Conservation (phyloP, 225 moss, liverwort and hornwort genomes). For the Straminergon stramineum region DNA sequence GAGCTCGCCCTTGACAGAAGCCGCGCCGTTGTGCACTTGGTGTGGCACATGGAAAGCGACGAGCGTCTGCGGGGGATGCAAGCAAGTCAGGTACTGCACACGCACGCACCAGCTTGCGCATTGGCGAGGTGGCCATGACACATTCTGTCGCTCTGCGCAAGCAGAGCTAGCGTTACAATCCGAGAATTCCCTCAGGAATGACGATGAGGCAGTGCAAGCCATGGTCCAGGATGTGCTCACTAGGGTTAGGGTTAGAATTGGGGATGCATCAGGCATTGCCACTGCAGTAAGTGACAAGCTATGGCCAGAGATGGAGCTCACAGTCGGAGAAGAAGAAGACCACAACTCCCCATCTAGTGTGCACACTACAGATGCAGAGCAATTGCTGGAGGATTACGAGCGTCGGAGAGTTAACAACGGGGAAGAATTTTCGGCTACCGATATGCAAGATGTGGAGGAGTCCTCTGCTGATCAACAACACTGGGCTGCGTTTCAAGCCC, state of each 20-base stretch:
- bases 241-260: not conserved
- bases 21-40: slow-evolving; percentile 69
- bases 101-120: slow-evolving; percentile 73
- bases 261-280: slow-evolving; percentile 2
- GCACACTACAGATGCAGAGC: slow-evolving; percentile 15
- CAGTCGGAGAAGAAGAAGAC: slow-evolving; percentile 40
- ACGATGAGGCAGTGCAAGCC: slow-evolving; percentile 1
- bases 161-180: slow-evolving; percentile 8
- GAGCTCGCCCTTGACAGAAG: slow-evolving; percentile 23
- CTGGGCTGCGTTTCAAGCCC: slow-evolving; percentile 83
- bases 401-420: slow-evolving; percentile 38
- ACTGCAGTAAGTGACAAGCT: slow-evolving; percentile 31
- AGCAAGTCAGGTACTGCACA: slow-evolving; percentile 69
- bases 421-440: slow-evolving; percentile 52
- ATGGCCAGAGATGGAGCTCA: slow-evolving; percentile 82
- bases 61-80: slow-evolving; percentile 74
- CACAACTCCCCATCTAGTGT: not conserved
- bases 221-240: slow-evolving; percentile 11
- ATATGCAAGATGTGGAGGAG: slow-evolving; percentile 76
- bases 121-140: slow-evolving; percentile 73
- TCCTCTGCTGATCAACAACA: slow-evolving; percentile 70
- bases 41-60: slow-evolving; percentile 88
- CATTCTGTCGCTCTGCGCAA: slow-evolving; percentile 57
- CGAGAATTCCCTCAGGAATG: not conserved
- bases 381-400: slow-evolving; percentile 64